Evolutionary conservation across 768 basidiomycete species (phyloP), one percentile per base, ranked within the genome.

Genomic region (Scleroderma citrinum): DNA sequence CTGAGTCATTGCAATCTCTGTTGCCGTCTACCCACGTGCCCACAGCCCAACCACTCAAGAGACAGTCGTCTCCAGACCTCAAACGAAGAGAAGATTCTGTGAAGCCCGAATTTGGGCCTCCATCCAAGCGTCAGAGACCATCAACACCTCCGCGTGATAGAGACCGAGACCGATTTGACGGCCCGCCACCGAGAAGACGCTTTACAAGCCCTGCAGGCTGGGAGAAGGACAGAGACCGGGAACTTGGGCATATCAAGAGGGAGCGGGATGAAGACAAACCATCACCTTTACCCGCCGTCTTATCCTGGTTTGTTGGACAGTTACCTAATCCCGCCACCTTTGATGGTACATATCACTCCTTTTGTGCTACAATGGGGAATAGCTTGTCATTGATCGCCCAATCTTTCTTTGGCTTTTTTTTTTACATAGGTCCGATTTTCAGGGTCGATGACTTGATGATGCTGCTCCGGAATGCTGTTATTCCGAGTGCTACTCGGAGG

Each of bases 371-470:
- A 17, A 48, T 40, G 34, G 17, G 45, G 29, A 20, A 50, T 30
- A 50, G 48, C 56, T 45, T 19, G 24, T 56, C 49, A 55, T 50
- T 52, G 50, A 40, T 48, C 40, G 40, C 23, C 11, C 4, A 26
- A 42, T 13, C 14, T 36, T 34, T 32, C 51, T 38, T 50, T 47
- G 32, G 48, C 12, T 50, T 46, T 26, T 47, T 55, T 21, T 31
- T 47, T 29, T 47, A 52, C 45, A 19, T 56, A 94, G 92, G 92
- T 4, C 93, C 93, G 8, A 78, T 91, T 34, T 95, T 95, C 70
- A 76, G 89, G 49, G 85, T 87, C 1, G 93, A 96, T 26, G 92
- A 95, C 65, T 71, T 95, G 34, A 85, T 97, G 82, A 83, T 85
- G 52, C 61, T 92, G 26, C 85, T 96, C 66, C 76, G 82, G 31